Base-by-base conservation (phyloP, 2,329 filamentous ascomycete species). In the Arthrinium puccinioides region DNA sequence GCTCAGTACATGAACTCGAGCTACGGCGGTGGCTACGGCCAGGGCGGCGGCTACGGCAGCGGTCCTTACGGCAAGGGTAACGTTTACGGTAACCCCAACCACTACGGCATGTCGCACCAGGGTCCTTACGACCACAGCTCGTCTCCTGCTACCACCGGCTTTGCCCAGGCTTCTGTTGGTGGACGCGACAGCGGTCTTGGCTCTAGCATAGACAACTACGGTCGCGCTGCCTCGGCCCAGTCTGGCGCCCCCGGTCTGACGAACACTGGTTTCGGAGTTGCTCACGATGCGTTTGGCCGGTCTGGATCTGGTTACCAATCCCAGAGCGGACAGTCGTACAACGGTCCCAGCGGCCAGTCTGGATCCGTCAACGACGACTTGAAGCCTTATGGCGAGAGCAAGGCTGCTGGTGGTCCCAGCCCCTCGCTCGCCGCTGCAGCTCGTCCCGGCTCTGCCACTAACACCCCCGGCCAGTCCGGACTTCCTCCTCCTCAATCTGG, bases 391-490 rank as follows among this genome's bases (percentile, higher is more conserved):
- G 70, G 70, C 34, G 75, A 79, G 15, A 53, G 63, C 48, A 79
- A 79, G 66, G 51, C 64, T 14, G 62, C 61, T 9, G 62, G 69
- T 26, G 74, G 74, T 2, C 73, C 74, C 9, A 78, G 72, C 42
- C 74, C 75, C 29, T 73, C 74, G 4, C 63, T 79, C 11, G 67
- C 64, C 20, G 69, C 69, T 30, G 70, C 71, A 18, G 64, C 62
- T n/a, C 72, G 75, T 13, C 75, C 75, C 6, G 74, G 74, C 31
- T 79, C 75, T 21, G 74, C 74, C 10, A 64, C 72, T 6, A 76
- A 76, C 56, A 64, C 62, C 3, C 62, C 72, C 4, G 63, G 69
- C 29, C 71, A 74, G 55, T 57, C 64, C 27, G 72, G 74, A 20
- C 69, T 78, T 9, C 75, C 74, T 3, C 73, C 74, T 20, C 61